These are phyloP conservation scores for Jaltomata sinuosa DNA, from an alignment of 257 asterid species.

Conservation along the genomic window DNA sequence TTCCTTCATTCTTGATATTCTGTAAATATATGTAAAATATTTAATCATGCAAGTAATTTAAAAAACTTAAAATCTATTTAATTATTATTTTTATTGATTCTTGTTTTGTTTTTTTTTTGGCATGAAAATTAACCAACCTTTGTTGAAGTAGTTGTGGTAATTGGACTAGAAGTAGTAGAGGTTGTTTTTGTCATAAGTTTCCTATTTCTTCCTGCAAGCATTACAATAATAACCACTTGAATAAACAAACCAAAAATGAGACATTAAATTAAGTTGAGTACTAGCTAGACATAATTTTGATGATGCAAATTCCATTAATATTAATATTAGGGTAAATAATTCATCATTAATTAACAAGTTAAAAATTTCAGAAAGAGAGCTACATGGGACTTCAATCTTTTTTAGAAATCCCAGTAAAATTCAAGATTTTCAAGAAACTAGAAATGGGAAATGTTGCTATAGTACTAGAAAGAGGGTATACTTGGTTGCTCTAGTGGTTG, in stretches of 20 bases:
- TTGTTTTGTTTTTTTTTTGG: background rate
- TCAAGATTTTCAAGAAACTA: background rate
- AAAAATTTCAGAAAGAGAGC: background rate
- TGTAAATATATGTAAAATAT: conserved; percentile 19
- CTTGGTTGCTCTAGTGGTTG: background rate
- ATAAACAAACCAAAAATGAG: background rate
- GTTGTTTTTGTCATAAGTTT: conserved; percentile 29
- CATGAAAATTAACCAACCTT: conserved; percentile 38
- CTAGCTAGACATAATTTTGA: background rate
- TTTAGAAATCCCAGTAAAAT: background rate
- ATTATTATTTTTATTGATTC: background rate
- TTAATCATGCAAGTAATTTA: background rate
- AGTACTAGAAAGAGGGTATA: background rate
- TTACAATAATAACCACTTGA: background rate
- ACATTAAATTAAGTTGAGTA: background rate
- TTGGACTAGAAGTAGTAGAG: conserved; percentile 21
- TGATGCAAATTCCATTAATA: background rate
- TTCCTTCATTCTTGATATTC: conserved; percentile 25
- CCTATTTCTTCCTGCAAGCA: conserved; percentile 54
- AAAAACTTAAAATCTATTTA: background rate
- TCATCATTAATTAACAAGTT: background rate
- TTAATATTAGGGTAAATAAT: background rate
- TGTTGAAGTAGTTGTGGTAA: conserved; percentile 14
- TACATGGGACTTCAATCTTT: background rate
- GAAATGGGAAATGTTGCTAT: background rate